Evolutionary conservation across 768 basidiomycete genomes (phyloP).

Genomic region (Ramaria rubella): DNA sequence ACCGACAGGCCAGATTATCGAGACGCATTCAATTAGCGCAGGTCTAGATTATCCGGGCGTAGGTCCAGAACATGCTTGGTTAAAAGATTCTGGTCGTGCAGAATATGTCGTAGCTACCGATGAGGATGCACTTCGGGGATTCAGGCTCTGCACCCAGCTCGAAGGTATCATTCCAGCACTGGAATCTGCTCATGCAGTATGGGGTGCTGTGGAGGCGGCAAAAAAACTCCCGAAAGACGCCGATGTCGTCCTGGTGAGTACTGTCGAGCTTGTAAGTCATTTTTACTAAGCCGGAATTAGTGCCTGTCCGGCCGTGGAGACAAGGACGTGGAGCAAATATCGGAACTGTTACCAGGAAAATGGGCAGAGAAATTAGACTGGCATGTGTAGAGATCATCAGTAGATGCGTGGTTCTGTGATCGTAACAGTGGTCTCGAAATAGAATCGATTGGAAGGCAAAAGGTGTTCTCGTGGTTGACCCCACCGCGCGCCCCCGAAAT

Average conservation of each 20-base stretch:
- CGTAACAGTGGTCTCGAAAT: no score
- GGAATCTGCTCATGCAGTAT: conserved; percentile 94
- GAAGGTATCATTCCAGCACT: conserved; percentile 99
- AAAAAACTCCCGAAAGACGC: conserved; percentile 77
- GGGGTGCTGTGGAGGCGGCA: conserved; percentile 83
- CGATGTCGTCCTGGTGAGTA: conserved; percentile 84
- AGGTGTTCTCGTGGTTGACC: no score
- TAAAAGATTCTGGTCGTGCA: conserved; percentile 90
- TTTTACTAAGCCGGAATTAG: conserved; percentile 31
- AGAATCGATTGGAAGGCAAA: no score
- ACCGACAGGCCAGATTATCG: conserved; percentile 83
- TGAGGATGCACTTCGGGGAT: conserved; percentile 87
- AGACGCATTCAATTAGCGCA: conserved; percentile 96
- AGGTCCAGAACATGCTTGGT: conserved; percentile 95
- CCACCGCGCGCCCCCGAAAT: no score
- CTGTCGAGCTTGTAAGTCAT: not conserved
- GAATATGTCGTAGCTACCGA: conserved; percentile 93
- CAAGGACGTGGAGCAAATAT: conserved; percentile 97
- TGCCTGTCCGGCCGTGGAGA: conserved; percentile 94
- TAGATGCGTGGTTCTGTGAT: no score
- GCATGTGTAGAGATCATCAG: conserved; percentile 45
- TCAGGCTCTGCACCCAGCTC: conserved; percentile 82
- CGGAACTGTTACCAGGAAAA: conserved; percentile 82
- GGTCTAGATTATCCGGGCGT: conserved; percentile 96
- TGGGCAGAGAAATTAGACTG: conserved; percentile 94